Evolutionary conservation across 805 yeast genomes (phyloP).

Genomic region (Lipomyces japonicus): DNA sequence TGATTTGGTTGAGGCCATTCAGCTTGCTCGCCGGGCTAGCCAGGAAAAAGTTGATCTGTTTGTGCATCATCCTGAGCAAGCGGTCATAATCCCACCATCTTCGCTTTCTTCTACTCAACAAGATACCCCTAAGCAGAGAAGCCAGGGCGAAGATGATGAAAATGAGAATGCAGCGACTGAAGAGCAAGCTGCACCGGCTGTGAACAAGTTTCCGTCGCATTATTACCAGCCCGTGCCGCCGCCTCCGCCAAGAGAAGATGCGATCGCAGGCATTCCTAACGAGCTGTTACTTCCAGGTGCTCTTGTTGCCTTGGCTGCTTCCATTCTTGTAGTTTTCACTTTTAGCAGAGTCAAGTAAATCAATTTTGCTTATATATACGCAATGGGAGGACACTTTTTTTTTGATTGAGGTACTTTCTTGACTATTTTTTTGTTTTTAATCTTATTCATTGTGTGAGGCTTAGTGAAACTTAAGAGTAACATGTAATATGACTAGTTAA

Average conservation of each 20-base stretch:
- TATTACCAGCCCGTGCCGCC: slow-evolving; percentile 10
- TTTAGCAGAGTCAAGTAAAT: slow-evolving; percentile 42
- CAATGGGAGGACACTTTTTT: too few species aligned
- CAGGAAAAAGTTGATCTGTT: slow-evolving; percentile 66
- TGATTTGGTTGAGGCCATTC: slow-evolving; percentile 72
- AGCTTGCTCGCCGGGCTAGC: slow-evolving; percentile 47
- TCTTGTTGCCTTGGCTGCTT: slow-evolving; percentile 55
- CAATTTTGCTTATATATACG: slow-evolving; percentile 25
- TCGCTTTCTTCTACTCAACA: slow-evolving; percentile 25
- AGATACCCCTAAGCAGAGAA: slow-evolving; percentile 22
- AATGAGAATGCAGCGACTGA: background rate
- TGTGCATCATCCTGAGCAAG: slow-evolving; percentile 62
- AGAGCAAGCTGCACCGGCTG: background rate
- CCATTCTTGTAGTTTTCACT: slow-evolving; percentile 54
- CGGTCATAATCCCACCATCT: slow-evolving; percentile 32
- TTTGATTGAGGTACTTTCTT: background rate
- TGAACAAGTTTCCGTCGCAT: slow-evolving; percentile 1
- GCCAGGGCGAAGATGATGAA: background rate
- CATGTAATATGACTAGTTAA: too few species aligned
- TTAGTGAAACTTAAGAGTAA: too few species aligned
- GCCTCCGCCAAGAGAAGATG: slow-evolving; percentile 27
- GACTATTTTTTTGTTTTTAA: background rate
- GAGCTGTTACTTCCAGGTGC: slow-evolving; percentile 63
- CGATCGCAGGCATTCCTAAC: slow-evolving; percentile 56
- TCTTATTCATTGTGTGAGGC: too few species aligned